Percentiles rank a stretch among this genome's conserved stretches.
Conservation (phyloP, 2,329 filamentous ascomycete species). For the Drechslera avenae region DNA sequence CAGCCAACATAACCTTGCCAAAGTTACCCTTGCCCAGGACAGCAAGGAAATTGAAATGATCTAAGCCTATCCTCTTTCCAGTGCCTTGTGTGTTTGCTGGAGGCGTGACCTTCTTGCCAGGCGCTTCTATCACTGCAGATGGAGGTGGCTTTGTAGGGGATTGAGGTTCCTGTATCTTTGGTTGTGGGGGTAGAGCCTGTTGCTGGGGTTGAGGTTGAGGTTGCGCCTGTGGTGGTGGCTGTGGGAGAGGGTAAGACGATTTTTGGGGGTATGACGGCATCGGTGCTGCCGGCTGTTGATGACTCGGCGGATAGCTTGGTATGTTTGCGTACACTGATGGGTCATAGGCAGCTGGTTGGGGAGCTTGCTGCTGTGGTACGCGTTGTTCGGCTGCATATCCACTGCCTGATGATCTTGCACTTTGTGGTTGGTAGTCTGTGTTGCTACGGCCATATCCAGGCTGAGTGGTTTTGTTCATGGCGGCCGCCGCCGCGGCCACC, state of each 20-base stretch:
- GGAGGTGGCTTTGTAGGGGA: slow-evolving; percentile 43
- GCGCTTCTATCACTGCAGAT: slow-evolving; percentile 39
- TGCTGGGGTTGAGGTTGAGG: slow-evolving; percentile 59
- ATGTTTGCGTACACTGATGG: slow-evolving; percentile 72
- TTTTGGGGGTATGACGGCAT: slow-evolving; percentile 41
- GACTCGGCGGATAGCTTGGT: slow-evolving; percentile 41
- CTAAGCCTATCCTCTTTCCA: slow-evolving; percentile 85
- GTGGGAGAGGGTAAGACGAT: slow-evolving; percentile 40
- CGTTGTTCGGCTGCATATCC: slow-evolving; percentile 50
- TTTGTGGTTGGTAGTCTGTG: slow-evolving; percentile 49
- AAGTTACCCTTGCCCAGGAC: slow-evolving; percentile 99
- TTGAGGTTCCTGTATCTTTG: slow-evolving; percentile 30
- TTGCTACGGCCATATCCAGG: slow-evolving; percentile 53
- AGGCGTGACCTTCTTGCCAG: slow-evolving; percentile 65
- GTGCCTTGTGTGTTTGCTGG: slow-evolving; percentile 71
- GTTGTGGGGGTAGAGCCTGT: slow-evolving; percentile 53
- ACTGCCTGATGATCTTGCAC: slow-evolving; percentile 39
- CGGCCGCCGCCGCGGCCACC: slow-evolving; percentile 54
- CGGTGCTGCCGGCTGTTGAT: slow-evolving; percentile 41
- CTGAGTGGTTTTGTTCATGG: slow-evolving; percentile 49
- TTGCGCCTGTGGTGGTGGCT: slow-evolving; percentile 56
- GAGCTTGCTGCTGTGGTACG: slow-evolving; percentile 50
- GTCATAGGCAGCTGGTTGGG: slow-evolving; percentile 70
- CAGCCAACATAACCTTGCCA: slow-evolving; percentile 98
- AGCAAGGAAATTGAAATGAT: slow-evolving; percentile 99